These are phyloP conservation scores for Candida albicans DNA, from an alignment of 1,139 yeast species.

Conservation along the genomic window DNA sequence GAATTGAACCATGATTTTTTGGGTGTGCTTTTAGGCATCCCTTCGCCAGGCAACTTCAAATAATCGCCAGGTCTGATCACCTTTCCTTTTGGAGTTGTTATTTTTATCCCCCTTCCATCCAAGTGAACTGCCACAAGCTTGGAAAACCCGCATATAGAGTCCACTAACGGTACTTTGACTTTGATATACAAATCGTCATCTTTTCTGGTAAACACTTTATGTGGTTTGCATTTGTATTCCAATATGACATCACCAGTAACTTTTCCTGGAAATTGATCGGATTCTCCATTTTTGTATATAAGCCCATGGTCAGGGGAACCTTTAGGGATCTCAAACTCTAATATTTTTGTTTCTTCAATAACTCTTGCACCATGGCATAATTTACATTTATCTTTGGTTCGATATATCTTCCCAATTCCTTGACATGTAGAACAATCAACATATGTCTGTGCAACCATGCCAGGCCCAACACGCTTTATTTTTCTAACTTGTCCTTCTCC, in stretches of 20 bases:
- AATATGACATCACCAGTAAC: conserved; percentile 78
- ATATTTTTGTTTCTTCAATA: conserved; percentile 64
- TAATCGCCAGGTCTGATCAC: conserved; percentile 79
- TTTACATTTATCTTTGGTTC: conserved; percentile 74
- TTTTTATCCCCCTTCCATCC: conserved; percentile 72
- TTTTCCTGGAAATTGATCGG: conserved; percentile 78
- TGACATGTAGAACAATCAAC: conserved; percentile 69
- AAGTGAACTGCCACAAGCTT: conserved; percentile 68
- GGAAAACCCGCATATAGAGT: conserved; percentile 81
- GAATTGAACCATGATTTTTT: conserved; percentile 37
- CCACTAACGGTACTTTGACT: conserved; percentile 65
- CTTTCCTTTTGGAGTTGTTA: conserved; percentile 69
- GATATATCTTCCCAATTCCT: conserved; percentile 66
- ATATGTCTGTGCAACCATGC: conserved; percentile 65
- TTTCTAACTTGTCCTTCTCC: conserved; percentile 70
- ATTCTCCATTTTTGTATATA: conserved; percentile 63
- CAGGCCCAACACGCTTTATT: conserved; percentile 71
- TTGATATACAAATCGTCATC: conserved; percentile 66
- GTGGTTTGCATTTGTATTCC: conserved; percentile 49
- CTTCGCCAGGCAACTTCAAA: conserved; percentile 70
- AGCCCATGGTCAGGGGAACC: conserved; percentile 68
- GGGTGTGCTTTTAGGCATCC: conserved; percentile 67
- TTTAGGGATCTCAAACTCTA: conserved; percentile 75
- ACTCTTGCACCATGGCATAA: conserved; percentile 68
- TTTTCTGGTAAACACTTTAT: conserved; percentile 52